Conservation (phyloP, 768 basidiomycete genomes). For the Lepiota venenata region DNA sequence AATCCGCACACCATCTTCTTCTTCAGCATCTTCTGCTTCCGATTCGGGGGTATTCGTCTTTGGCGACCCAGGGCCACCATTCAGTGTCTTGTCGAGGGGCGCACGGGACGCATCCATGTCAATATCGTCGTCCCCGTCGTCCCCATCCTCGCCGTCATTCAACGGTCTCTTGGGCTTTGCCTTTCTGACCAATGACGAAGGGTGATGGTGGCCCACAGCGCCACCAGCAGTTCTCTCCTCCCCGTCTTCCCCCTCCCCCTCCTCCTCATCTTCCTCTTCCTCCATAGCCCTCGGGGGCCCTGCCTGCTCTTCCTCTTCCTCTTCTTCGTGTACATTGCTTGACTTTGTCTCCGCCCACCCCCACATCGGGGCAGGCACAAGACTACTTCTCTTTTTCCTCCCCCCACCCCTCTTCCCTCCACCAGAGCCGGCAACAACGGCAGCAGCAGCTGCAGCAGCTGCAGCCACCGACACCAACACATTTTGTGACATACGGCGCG, state of each 20-base stretch:
- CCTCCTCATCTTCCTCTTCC: conserved; percentile 47
- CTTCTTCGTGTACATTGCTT: conserved; percentile 24
- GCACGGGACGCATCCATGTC: conserved; percentile 14
- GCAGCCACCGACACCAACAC: background rate
- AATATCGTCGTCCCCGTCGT: conserved; percentile 13
- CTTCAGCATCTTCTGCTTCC: conserved; percentile 14
- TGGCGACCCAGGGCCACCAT: background rate
- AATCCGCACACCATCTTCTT: conserved; percentile 10
- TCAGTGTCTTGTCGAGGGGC: background rate
- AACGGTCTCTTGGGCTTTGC: background rate
- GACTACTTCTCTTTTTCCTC: conserved; percentile 56
- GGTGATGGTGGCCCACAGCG: background rate
- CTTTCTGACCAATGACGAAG: conserved; percentile 17
- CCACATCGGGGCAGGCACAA: conserved; percentile 84
- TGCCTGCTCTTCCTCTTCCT: conserved; percentile 60
- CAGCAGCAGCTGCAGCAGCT: conserved; percentile 14
- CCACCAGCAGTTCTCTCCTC: background rate
- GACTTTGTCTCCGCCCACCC: conserved; percentile 67
- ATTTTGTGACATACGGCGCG: conserved; percentile 11
- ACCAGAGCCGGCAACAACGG: too few relatives aligned
- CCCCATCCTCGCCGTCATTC: conserved; percentile 2
- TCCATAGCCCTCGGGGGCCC: conserved; percentile 54
- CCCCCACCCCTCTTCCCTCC: conserved; percentile 26
- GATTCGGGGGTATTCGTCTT: background rate
- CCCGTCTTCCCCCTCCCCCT: conserved; percentile 18